Evolutionary conservation across 2,329 filamentous ascomycete species (phyloP).

Genomic region (Colletotrichum sp.): DNA sequence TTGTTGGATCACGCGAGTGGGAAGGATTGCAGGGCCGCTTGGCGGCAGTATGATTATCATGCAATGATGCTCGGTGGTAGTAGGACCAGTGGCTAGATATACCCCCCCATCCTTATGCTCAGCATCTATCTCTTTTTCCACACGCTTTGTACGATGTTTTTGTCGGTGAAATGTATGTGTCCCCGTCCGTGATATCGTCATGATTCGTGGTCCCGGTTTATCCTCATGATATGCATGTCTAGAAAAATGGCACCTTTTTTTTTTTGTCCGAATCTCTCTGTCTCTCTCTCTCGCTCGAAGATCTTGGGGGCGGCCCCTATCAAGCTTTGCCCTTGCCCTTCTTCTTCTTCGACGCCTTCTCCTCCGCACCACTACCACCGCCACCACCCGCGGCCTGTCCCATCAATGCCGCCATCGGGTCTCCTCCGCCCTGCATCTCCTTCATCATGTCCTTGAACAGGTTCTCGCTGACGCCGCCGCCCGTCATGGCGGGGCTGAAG

Average conservation of each 20-base stretch:
- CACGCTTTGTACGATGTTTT: background rate
- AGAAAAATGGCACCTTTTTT: background rate
- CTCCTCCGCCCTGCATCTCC: conserved; percentile 72
- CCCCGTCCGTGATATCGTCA: background rate
- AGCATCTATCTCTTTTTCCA: background rate
- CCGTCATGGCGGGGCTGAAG: conserved; percentile 87
- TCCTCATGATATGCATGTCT: background rate
- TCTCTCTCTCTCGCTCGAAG: background rate
- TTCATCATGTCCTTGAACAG: conserved; percentile 97
- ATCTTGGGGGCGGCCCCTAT: background rate
- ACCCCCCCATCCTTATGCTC: conserved; percentile 2
- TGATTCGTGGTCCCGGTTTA: background rate
- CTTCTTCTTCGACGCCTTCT: conserved; percentile 55
- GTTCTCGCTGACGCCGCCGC: conserved; percentile 93
- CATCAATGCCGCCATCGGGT: conserved; percentile 50
- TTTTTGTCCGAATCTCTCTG: background rate
- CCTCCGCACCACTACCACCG: conserved; percentile 29
- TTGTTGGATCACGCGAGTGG: conserved; percentile 61
- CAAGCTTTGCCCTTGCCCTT: conserved; percentile 50
- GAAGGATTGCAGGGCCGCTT: conserved; percentile 55
- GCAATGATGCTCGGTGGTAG: conserved; percentile 5
- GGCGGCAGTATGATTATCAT: conserved; percentile 26
- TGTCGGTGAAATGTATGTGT: background rate
- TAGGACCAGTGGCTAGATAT: conserved; percentile 19
- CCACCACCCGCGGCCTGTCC: conserved; percentile 37